phyloP scores from a whole-genome alignment of 352 stramenopile genomes.

The Aphanomyces euteiches region DNA sequence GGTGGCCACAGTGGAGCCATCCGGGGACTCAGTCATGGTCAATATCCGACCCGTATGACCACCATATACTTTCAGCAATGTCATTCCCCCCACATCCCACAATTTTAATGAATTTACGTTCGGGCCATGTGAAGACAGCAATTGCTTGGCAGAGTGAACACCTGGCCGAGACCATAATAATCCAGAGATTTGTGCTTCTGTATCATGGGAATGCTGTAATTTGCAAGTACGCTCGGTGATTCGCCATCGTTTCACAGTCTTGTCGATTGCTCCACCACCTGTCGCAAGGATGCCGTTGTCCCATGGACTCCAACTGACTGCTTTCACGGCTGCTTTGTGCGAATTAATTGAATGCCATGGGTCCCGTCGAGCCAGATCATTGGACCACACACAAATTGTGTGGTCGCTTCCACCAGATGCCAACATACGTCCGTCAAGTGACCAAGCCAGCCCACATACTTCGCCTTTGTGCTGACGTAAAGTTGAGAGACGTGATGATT shows the following conservation, averaged over 20 bases:
- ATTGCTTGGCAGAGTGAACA: constrained; percentile 1
- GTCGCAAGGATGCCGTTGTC: constrained; percentile 8
- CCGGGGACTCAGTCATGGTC: constrained; percentile 4
- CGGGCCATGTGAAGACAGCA: constrained; percentile 5
- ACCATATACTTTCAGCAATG: not conserved
- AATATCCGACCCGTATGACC: not conserved
- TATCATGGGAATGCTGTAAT: constrained; percentile 13
- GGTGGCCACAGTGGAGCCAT: constrained; percentile 4
- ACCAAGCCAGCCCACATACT: constrained; percentile 25
- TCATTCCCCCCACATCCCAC: constrained; percentile 9
- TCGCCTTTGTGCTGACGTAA: constrained; percentile 19
- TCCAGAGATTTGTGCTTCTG: constrained; percentile 19
- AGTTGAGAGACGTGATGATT: not conserved
- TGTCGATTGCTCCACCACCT: constrained; percentile 16
- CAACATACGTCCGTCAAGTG: constrained; percentile 6
- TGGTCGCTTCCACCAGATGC: constrained; percentile 26
- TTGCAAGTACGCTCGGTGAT: constrained; percentile 20
- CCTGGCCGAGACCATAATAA: constrained; percentile 17
- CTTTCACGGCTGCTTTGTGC: constrained; percentile 22
- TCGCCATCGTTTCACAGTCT: constrained; percentile 21
- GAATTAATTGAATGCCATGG: constrained; percentile 11
- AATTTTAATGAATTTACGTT: constrained; percentile 5
- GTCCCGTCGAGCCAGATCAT: constrained; percentile 8
- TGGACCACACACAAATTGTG: constrained; percentile 18
- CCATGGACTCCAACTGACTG: constrained; percentile 20